Evolutionary conservation across 768 basidiomycete genomes (phyloP), one percentile per base, ranked within the genome.

Genomic region (Tricholoma saponaceum): DNA sequence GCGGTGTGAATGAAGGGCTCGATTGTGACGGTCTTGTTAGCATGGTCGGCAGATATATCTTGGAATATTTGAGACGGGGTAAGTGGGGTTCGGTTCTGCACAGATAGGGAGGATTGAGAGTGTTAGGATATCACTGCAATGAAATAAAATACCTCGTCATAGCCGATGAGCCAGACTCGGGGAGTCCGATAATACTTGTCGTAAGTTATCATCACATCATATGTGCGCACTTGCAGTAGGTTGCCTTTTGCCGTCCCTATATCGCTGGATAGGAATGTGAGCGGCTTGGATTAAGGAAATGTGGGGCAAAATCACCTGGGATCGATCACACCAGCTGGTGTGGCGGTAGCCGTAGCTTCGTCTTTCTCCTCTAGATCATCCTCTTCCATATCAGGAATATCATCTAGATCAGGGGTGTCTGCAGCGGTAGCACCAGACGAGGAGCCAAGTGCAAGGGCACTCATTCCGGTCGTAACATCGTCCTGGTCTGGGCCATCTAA

Each of bases 151-250:
- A 91, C 94, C 84, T 98, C 97, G 69, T 98, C 95, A 69, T 98
- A 98, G 18, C 97, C 97, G 62, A 95, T 84, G 58, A 99, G 76
- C 97, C 97, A 99, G 70, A 98, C 90, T 64, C 96, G 85, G 22
- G 97, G 97, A 12, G 95, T 98, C 72, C 98, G 97, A 74, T 99
- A 98, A 74, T 95, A 96, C 77, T 98, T 99, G 83, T 99, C 97
- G 72, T 98, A 99, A 50, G 92, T 93, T 78, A 99, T 98, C 89
- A 97, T 92, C 67, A 98, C 95, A 71, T 99, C 97, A 77, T 99
- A 99, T 10, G 96, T 99, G 67, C 97, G 85, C 39, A 98, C 93
- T 80, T 95, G 92, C 41, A 98, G 78, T 25, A 98, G 79, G 66
- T 97, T 97, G 56, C 84, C 85, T 60, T 86, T 91, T 32, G 85